Evolutionary conservation across 345 rosid genomes (phyloP).

Genomic region (Ricinus communis): DNA sequence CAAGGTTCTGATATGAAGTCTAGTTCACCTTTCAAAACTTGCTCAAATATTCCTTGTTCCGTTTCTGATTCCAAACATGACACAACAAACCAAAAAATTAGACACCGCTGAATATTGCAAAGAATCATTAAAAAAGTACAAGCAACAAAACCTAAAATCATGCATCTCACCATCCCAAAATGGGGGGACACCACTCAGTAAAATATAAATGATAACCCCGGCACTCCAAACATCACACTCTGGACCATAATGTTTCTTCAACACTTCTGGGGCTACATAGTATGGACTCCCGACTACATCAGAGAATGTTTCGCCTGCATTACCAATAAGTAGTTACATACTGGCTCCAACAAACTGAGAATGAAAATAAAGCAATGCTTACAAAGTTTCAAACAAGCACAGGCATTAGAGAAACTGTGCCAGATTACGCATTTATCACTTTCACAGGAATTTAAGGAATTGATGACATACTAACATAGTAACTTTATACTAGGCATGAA

Average conservation of each 20-base stretch:
- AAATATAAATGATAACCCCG: conserved; percentile 87
- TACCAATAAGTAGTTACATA: conserved; percentile 10
- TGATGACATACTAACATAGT: not conserved
- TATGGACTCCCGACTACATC: conserved; percentile 98
- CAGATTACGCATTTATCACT: not conserved
- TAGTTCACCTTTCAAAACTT: conserved; percentile 86
- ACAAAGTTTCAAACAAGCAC: conserved; percentile 8
- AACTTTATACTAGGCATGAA: not conserved
- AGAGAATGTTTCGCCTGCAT: conserved; percentile 66
- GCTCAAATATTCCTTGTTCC: conserved; percentile 97
- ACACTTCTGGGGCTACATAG: conserved; percentile 96
- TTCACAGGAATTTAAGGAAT: not conserved
- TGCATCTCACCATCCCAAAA: conserved; percentile 87
- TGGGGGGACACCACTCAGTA: conserved; percentile 91
- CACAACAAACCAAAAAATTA: conserved; percentile 20
- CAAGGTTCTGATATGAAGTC: conserved; percentile 95
- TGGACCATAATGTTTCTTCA: conserved; percentile 78
- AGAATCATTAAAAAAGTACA: conserved; percentile 12
- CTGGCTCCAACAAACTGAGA: not conserved
- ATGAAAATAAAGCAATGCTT: conserved; percentile 2
- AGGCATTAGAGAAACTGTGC: conserved; percentile 1
- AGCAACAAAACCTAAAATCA: not conserved
- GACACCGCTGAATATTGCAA: conserved; percentile 12
- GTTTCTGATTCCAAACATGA: conserved; percentile 55
- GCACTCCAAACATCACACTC: conserved; percentile 99